These are phyloP conservation scores for Boletus bicolor DNA, from an alignment of 768 basidiomycete species.

Conservation along the genomic window DNA sequence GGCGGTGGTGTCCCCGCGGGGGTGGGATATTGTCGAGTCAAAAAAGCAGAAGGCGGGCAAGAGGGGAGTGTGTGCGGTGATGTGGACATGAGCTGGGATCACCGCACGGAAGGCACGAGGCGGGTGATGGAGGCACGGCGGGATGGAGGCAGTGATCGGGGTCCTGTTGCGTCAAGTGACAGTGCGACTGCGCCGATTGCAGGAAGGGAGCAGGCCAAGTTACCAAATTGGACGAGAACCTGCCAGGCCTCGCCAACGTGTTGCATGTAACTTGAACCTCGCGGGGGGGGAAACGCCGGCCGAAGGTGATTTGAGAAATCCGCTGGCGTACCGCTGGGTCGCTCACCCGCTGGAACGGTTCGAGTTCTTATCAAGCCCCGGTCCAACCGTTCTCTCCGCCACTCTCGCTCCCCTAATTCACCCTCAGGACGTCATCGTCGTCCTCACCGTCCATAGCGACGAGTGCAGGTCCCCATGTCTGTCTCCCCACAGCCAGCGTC, in stretches of 20 bases:
- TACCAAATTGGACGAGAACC: slow-evolving; percentile 12
- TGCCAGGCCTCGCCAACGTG: slow-evolving; percentile 30
- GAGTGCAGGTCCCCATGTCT: slow-evolving; percentile 13
- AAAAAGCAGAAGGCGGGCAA: no score
- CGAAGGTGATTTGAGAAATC: slow-evolving; percentile 13
- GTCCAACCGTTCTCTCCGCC: no score
- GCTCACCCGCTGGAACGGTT: background rate
- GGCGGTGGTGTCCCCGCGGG: background rate
- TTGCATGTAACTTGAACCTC: slow-evolving; percentile 21
- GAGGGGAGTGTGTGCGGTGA: background rate
- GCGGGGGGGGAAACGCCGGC: slow-evolving; percentile 27
- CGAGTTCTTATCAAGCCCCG: slow-evolving; percentile 16
- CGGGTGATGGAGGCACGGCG: slow-evolving; percentile 18
- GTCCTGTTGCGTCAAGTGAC: slow-evolving; percentile 6
- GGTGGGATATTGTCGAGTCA: no score
- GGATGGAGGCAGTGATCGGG: slow-evolving; percentile 21
- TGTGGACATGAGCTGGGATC: background rate
- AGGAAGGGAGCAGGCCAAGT: slow-evolving; percentile 1
- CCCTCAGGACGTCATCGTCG: no score
- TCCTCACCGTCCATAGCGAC: no score
- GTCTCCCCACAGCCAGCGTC: slow-evolving; percentile 13
- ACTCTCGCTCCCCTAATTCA: no score
- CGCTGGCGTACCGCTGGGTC: slow-evolving; percentile 21
- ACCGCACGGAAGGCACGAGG: slow-evolving; percentile 24
- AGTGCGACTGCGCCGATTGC: slow-evolving; percentile 18